A percentile compares a stretch with the other conserved stretches of the same genome.
phyloP scores from a whole-genome alignment of 2,329 filamentous ascomycete species.

The Aspergillus floridensis region DNA sequence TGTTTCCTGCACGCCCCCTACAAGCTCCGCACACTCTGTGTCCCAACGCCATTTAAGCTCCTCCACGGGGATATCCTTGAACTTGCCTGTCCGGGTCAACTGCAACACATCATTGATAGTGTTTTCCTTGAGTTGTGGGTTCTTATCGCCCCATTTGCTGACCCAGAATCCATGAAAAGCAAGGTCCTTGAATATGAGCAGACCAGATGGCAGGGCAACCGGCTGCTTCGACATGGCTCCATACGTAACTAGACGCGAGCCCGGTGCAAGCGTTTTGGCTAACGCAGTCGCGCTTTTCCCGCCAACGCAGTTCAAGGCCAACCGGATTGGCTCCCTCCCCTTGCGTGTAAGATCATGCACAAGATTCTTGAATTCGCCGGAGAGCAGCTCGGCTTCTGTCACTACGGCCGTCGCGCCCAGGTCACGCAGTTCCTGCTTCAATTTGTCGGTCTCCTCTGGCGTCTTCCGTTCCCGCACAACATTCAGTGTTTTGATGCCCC shows the following conservation, averaged over 20 bases:
- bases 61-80: slow-evolving; percentile 79
- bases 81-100: slow-evolving; percentile 70
- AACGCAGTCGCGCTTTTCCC: slow-evolving; percentile 78
- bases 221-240: slow-evolving; percentile 93
- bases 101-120: slow-evolving; percentile 84
- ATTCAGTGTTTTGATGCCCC: slow-evolving; percentile 90
- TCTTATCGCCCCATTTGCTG: slow-evolving; percentile 76
- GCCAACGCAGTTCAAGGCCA: slow-evolving; percentile 92
- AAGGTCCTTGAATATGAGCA: slow-evolving; percentile 92
- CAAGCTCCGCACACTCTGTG: slow-evolving; percentile 67
- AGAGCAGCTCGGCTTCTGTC: slow-evolving; percentile 58
- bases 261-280: slow-evolving; percentile 67
- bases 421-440: slow-evolving; percentile 59
- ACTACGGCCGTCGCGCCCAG: slow-evolving; percentile 64
- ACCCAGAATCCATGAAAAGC: slow-evolving; percentile 94
- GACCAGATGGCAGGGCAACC: slow-evolving; percentile 72
- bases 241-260: slow-evolving; percentile 82
- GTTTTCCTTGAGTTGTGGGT: slow-evolving; percentile 69
- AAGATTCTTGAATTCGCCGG: slow-evolving; percentile 46
- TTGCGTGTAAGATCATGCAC: slow-evolving; percentile 68
- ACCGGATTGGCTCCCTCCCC: slow-evolving; percentile 67
- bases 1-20: slow-evolving; percentile 75
- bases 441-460: slow-evolving; percentile 60
- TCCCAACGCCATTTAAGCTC: slow-evolving; percentile 80
- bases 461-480: slow-evolving; percentile 72